Evolutionary conservation across 164 flowering plant genomes (phyloP), one percentile per base, ranked within the genome.

Genomic region (Vitis amurensis): DNA sequence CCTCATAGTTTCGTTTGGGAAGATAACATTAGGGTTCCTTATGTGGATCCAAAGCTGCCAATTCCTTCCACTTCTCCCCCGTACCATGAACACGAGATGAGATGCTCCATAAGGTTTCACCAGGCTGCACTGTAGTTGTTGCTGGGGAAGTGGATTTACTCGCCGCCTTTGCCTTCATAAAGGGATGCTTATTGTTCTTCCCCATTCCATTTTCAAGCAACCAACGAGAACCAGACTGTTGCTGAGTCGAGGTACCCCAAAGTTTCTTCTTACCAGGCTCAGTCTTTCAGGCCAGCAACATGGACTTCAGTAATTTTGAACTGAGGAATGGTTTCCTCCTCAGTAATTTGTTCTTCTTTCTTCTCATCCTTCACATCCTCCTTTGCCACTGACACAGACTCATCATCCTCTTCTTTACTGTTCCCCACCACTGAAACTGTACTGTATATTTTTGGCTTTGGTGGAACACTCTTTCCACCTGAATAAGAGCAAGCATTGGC

Each of bases 161-260:
- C 61, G 66, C 81, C 55, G 69, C 64, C 77, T 86, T 92, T 27
- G 97, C 82, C 76, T 89, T 90, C 84, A 87, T 71, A 55, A 89
- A 64, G 30, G 93, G 90, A 74, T 84, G 79, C 77, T 91, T 90
- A 56, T 81, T 86, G 74, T 55, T 78, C 79, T 95, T 93, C 19
- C 96, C 95, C 94, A 91, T 90, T 52, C 95, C 97, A 67, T 80
- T 82, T 1, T 97, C 97, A 57, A 89, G 78, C 81, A 93, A 78
- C 98, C 99, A 96, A n/a, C 97, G 93, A 5, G 98, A 90, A 23
- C 97, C 99, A 30, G 98, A 84, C 50, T 88, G 90, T 67, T 89
- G 90, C 74, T 95, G 98, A 57, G 64, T 72, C 51, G 71, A 62
- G 1, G 70, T 71, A 56, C 91, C 88, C 89, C 89, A 87, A 13